Evolutionary conservation across 768 basidiomycete species (phyloP), one percentile per base, ranked within the genome.

Genomic region (Amanita pseudoporphyria): DNA sequence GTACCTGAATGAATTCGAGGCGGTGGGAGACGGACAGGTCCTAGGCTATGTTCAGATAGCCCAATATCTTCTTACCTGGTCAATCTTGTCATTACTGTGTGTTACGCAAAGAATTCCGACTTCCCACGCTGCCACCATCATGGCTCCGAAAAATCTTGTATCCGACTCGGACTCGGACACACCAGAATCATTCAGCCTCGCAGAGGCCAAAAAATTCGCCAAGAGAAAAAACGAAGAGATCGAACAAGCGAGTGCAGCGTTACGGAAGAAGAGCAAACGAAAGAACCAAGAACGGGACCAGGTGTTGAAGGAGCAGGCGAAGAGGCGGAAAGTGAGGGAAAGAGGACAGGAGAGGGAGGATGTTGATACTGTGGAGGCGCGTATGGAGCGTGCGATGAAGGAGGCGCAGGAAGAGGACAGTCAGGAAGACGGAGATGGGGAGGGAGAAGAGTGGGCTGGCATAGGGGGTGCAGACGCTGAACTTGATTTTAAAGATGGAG

Each of bases 321-420:
- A 28, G 33, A 33, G 16, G 31, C 28, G 50, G 41, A 51, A 39
- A 39, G 50, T 37, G 43, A 44, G 50, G 22, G 12, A 45, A 5
- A 26, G 10, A 22, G 12, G 26, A 21, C 26, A 45, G 6, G 28
- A 16, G 14, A 14, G 16, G 36, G 16, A 7, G 18, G 26, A 10
- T 14, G 38, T 6, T 38, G 37, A 40, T n/a, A 7, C 5, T 35
- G n/a, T 42, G 7, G 36, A 24, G n/a, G 31, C 38, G 39, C 39
- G 40, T 26, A 50, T 50, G 49, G 26, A 30, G 9, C 49, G 49
- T 41, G 49, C 40, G 16, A 50, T 50, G 49, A 32, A 43, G 39
- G 49, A 50, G 16, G 40, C 40, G n/a, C 22, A 33, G 28, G 31
- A 43, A 13, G 40, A 40, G 1, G 48, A 28, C 6, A 38, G 38